A percentile compares a stretch with the other conserved stretches of the same genome.
phyloP scores from a whole-genome alignment of 176 grass and related monocot species.

The Ananas comosus region DNA sequence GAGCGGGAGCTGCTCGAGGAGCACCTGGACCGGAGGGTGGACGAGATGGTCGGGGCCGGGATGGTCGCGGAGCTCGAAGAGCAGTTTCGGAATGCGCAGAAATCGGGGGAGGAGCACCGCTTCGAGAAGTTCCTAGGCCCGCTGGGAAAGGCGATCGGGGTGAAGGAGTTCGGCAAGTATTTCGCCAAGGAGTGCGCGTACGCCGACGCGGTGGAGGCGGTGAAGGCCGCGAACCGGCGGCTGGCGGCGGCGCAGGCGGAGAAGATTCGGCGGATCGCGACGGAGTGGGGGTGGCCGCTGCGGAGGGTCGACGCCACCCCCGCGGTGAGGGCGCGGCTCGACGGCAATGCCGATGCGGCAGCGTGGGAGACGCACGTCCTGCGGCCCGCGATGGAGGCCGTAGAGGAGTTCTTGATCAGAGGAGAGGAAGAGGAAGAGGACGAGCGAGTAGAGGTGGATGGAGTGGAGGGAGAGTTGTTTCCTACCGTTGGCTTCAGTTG shows the following conservation, averaged over 20 bases:
- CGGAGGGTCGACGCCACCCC: slow-evolving; percentile 46
- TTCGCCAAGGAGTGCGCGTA: slow-evolving; percentile 11
- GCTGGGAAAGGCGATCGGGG: slow-evolving; percentile 69
- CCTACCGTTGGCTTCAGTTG: too few relatives aligned
- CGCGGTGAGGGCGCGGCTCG: slow-evolving; percentile 31
- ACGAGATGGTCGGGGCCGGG: slow-evolving; percentile 54
- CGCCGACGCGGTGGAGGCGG: slow-evolving; percentile 35
- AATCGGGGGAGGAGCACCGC: slow-evolving; percentile 17
- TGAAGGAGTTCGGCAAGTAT: slow-evolving; percentile 51
- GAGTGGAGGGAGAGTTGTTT: too few relatives aligned
- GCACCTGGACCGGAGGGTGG: slow-evolving; percentile 60
- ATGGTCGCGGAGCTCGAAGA: slow-evolving; percentile 57
- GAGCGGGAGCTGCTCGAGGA: slow-evolving; percentile 33
- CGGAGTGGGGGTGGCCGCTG: slow-evolving; percentile 46
- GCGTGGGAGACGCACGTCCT: slow-evolving; percentile 59
- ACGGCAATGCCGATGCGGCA: background rate
- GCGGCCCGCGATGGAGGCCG: slow-evolving; percentile 29
- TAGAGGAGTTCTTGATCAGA: background rate
- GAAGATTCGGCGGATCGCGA: slow-evolving; percentile 56
- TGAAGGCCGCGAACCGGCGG: slow-evolving; percentile 52
- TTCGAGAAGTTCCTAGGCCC: slow-evolving; percentile 3
- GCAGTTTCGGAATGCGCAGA: slow-evolving; percentile 32
- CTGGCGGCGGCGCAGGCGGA: slow-evolving; percentile 47
- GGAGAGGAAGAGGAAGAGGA: too few relatives aligned
- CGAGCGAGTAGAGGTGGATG: too few relatives aligned